These are phyloP conservation scores for Curvularia sp. DNA, from an alignment of 2,329 filamentous ascomycete genomes.

Conservation along the genomic window DNA sequence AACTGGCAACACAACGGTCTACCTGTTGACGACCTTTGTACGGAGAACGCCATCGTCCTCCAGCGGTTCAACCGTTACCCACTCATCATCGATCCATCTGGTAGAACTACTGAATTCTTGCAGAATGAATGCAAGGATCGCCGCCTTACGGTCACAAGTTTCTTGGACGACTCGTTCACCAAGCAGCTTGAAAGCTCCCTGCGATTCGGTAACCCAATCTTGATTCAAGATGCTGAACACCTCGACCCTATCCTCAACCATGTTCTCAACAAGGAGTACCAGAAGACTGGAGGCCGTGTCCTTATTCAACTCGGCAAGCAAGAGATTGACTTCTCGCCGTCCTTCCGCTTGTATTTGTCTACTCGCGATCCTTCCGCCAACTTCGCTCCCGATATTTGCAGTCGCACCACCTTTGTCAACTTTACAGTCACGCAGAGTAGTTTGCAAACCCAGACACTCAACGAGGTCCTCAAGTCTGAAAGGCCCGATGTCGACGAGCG, in stretches of 20 bases:
- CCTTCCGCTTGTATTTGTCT: conserved; percentile 93
- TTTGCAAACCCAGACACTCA: conserved; percentile 95
- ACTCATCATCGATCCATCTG: conserved; percentile 96
- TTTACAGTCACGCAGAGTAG: conserved; percentile 99
- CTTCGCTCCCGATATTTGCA: conserved; percentile 96
- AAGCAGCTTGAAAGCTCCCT: conserved; percentile 97
- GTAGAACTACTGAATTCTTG: conserved; percentile 91
- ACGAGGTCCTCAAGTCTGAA: conserved; percentile 96
- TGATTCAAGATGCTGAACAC: conserved; percentile 98
- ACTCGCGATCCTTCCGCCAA: conserved; percentile 95
- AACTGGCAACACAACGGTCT: conserved; percentile 94
- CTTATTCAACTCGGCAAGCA: conserved; percentile 98
- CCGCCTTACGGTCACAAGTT: conserved; percentile 94
- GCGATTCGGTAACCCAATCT: conserved; percentile 96
- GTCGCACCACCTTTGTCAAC: conserved; percentile 98
- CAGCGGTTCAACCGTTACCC: conserved; percentile 99
- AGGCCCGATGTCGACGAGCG: conserved; percentile 96
- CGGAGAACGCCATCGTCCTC: conserved; percentile 96
- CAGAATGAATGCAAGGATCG: conserved; percentile 94
- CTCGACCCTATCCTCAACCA: conserved; percentile 97
- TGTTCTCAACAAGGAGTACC: conserved; percentile 98
- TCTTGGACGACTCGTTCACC: conserved; percentile 96
- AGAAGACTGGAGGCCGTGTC: conserved; percentile 96
- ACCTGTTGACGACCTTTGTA: conserved; percentile 96
- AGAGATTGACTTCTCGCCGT: conserved; percentile 97